Evolutionary conservation across 352 stramenopile genomes (phyloP).

Genomic region (Phytophthora sp.): DNA sequence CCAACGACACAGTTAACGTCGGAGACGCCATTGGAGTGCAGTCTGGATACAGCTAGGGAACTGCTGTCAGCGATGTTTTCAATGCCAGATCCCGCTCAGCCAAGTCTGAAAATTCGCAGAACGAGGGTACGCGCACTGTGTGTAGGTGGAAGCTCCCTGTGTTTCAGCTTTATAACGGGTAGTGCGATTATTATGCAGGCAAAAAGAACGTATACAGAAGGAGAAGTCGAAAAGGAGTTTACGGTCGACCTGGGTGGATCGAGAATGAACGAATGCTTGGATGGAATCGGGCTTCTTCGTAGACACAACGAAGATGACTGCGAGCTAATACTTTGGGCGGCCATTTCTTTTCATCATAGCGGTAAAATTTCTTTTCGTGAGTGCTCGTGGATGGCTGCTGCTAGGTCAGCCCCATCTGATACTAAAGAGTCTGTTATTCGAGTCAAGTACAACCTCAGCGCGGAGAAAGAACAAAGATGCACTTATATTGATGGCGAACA

Average conservation of each 20-base stretch:
- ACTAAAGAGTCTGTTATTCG: constrained; percentile 27
- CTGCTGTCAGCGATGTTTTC: constrained; percentile 26
- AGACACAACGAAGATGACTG: constrained; percentile 29
- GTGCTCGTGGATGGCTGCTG: constrained; percentile 30
- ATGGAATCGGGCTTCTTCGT: constrained; percentile 24
- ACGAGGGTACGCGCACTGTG: constrained; percentile 22
- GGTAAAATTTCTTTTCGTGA: constrained; percentile 36
- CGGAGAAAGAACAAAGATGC: constrained; percentile 25
- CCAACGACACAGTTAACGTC: constrained; percentile 29
- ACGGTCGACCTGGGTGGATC: constrained; percentile 26
- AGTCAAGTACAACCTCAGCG: constrained; percentile 25
- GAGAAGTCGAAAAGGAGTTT: constrained; percentile 30
- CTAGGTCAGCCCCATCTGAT: constrained; percentile 8
- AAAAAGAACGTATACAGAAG: constrained; percentile 13
- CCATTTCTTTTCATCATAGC: constrained; percentile 34
- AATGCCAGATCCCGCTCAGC: constrained; percentile 10
- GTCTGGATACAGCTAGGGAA: constrained; percentile 21
- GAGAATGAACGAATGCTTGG: constrained; percentile 23
- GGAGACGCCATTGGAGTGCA: constrained; percentile 33
- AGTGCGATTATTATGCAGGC: too few species aligned
- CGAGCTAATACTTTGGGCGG: constrained; percentile 32
- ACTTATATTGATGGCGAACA: constrained; percentile 35
- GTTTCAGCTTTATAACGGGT: too few species aligned
- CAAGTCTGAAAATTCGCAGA: constrained; percentile 19
- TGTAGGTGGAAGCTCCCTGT: too few species aligned